Evolutionary conservation across 768 basidiomycete genomes (phyloP), one percentile per base, ranked within the genome.

Genomic region (Candolleomyces efflorescens): DNA sequence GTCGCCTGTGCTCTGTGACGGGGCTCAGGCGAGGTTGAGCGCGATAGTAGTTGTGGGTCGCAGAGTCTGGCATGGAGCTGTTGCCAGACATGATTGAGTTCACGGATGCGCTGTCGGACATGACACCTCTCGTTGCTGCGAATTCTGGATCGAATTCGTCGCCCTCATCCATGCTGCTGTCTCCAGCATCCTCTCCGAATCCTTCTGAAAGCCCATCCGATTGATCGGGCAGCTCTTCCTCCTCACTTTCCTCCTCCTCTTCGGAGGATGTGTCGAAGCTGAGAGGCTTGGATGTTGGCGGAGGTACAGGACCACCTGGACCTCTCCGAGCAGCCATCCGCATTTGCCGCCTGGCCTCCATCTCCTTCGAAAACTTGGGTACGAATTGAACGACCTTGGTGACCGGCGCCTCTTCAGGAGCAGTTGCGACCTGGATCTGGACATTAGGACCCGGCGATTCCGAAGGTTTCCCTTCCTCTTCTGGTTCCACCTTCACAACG

Each of bases 71-170:
- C 2, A 75, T 74, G 2, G 87, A 87, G 18, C 76, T 71, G 9
- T 72, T 74, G 3, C 72, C 77, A 3, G 87, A 89, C 23, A 86
- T 68, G 26, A 84, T 66, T 5, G 88, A 92, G 4, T 76, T 69
- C 18, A 77, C 74, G 0, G 86, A 90, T 3, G 78, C 80, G 54
- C 82, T 85, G 64, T 84, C 85, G 2, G 83, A 87, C 22, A 77
- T 74, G 12, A 76, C 67, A 2, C 75, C 79, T 10, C 81, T 81
- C 1, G 81, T 83, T 0, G 83, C 83, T 9, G 86, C 84, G 69
- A 90, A 91, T 55, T 87, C 85, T 1, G 89, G 89, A 65, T 92
- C 90, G 61, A 91, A 92, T 59, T 89, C 89, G 61, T 90, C 87
- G 1, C 73, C 84, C 51, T 86, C 87, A 62, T 83, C 83, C 71